phyloP scores from a whole-genome alignment of 2,329 filamentous ascomycete species.

The Cercospora sp. region DNA sequence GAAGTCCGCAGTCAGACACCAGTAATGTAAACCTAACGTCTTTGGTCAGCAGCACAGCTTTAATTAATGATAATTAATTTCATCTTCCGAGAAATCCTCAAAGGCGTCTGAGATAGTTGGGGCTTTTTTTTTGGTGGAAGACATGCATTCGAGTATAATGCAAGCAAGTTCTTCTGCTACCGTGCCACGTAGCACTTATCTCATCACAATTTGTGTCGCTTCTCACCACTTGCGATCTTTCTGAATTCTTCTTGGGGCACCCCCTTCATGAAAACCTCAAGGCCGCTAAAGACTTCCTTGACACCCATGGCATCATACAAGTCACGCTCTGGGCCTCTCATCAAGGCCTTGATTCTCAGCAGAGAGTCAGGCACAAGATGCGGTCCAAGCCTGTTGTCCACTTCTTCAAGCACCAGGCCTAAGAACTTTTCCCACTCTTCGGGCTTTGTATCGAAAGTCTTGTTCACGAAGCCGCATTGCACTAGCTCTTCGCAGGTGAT shows the following conservation, averaged over 20 bases:
- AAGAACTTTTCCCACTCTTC: slow-evolving; percentile 69
- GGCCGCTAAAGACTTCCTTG: slow-evolving; percentile 78
- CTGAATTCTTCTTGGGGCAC: slow-evolving; percentile 86
- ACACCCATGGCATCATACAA: slow-evolving; percentile 74
- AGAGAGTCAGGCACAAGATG: slow-evolving; percentile 80
- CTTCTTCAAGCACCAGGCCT: slow-evolving; percentile 70
- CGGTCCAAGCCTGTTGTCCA: slow-evolving; percentile 74
- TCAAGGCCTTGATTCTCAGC: slow-evolving; percentile 79
- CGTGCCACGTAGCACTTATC: not conserved
- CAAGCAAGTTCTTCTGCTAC: not conserved
- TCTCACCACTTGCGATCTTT: slow-evolving; percentile 81
- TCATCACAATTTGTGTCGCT: slow-evolving; percentile 82
- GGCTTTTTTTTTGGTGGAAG: not conserved
- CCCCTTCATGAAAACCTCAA: slow-evolving; percentile 76
- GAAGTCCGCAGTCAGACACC: not conserved
- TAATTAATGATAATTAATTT: not conserved
- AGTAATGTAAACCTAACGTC: not conserved
- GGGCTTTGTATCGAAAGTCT: slow-evolving; percentile 64
- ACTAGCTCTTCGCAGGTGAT: slow-evolving; percentile 74
- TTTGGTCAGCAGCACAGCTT: not conserved
- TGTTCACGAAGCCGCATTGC: slow-evolving; percentile 79
- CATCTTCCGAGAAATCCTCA: no score
- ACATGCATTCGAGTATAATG: not conserved
- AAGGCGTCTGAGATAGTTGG: not conserved
- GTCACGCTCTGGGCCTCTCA: slow-evolving; percentile 71